Percentiles rank a stretch among this genome's conserved stretches.
These are phyloP conservation scores for Gnomoniopsis sp. DNA, from an alignment of 2,329 filamentous ascomycete genomes.

Conservation along the genomic window DNA sequence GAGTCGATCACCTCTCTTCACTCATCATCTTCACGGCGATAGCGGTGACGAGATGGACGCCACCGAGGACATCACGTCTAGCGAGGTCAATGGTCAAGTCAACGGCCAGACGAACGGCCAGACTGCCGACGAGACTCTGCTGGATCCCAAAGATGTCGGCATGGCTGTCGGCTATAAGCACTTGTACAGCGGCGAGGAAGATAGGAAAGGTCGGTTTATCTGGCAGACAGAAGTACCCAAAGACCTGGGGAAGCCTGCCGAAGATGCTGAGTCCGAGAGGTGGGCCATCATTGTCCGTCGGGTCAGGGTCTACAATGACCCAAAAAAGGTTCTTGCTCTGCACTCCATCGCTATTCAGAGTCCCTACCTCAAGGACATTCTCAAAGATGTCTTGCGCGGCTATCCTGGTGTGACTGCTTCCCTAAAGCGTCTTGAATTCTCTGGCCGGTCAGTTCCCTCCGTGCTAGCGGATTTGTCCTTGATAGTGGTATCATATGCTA, in stretches of 20 bases:
- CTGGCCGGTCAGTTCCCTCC: neutral
- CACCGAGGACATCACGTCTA: neutral
- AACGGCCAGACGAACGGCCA: neutral
- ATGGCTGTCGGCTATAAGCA: neutral
- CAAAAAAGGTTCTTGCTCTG: neutral
- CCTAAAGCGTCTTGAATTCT: neutral
- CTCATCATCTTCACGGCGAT: neutral
- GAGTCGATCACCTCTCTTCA: neutral
- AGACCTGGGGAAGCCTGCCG: neutral
- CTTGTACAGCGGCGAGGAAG: neutral
- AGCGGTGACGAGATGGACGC: neutral
- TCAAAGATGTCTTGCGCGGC: neutral
- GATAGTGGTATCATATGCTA: neutral
- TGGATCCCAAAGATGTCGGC: neutral
- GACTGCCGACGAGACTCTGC: neutral
- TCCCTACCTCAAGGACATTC: neutral
- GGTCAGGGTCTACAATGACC: neutral
- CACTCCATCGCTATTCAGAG: slow-evolving; percentile 2
- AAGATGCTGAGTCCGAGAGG: neutral
- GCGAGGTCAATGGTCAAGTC: neutral
- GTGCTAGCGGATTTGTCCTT: neutral
- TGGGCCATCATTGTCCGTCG: neutral
- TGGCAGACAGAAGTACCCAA: neutral
- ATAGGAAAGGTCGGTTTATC: neutral
- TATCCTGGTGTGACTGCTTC: neutral